Base-by-base conservation (phyloP, 2,329 filamentous ascomycete genomes). In the Exutisphaerella laricina region DNA sequence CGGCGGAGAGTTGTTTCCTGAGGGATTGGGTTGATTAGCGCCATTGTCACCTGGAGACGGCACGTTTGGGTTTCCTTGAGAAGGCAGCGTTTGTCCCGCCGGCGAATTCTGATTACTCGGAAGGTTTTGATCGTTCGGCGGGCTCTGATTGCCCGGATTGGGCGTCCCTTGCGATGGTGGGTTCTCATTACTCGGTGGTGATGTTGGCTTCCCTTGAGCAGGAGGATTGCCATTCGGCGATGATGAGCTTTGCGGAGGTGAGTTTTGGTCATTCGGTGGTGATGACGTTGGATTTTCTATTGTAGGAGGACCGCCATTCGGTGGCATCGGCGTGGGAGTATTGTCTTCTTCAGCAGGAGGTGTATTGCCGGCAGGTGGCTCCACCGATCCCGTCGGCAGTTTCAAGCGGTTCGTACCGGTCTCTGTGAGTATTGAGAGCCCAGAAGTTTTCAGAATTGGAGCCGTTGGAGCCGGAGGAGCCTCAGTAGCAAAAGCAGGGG, bases 391-490 rank as follows among this genome's bases (percentile, higher is more conserved):
- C 6, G 33, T 35, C 17, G 33, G 33, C 17, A 35, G 13, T n/a
- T 13, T 22, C 18, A 35, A 23, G 7, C 33, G 9, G 8, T 35
- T 21, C 33, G 33, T 23, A 12, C 33, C 33, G 7, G 33, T 35
- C 33, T 35, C 33, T 5, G 33, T 35, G 8, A 35, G n/a, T 9
- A 35, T 35, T 5, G 33, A 35, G n/a, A 35, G 18, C 8, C 33
- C 33, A 10, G 33, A 35, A 4, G 33, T 35, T n/a, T 35, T 35
- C 4, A 17, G 14, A 20, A 35, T 20, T n/a, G n/a, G n/a, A n/a
- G n/a, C n/a, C n/a, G n/a, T n/a, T n/a, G n/a, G n/a, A 12, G 20
- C 33, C 12, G 33, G n/a, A 18, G 31, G 14, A 4, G 18, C 8
- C 8, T 5, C 3, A n/a, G 33, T 17, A 4, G 2, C 33, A 8